phyloP scores from a whole-genome alignment of 108 stramenopile species.

The Seminavis robusta region DNA sequence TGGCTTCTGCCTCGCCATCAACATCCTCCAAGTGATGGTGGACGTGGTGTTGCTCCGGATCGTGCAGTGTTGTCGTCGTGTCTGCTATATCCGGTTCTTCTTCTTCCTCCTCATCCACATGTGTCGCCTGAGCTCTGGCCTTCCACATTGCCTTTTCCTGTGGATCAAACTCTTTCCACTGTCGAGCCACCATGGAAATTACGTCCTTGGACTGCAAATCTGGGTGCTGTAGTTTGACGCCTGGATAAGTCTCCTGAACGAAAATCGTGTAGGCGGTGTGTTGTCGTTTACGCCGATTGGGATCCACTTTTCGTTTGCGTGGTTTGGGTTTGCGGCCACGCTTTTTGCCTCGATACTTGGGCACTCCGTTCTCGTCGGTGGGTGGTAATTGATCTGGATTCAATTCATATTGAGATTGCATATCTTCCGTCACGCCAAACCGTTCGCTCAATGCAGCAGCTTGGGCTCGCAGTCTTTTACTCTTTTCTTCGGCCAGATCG shows the following conservation, averaged over 20 bases:
- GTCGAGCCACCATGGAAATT: constrained; percentile 38
- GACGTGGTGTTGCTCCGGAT: too few relatives aligned
- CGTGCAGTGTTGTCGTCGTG: too few relatives aligned
- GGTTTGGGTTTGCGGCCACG: constrained; percentile 48
- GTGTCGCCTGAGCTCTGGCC: constrained; percentile 12
- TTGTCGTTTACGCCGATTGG: constrained; percentile 37
- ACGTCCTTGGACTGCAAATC: constrained; percentile 29
- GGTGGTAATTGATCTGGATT: constrained; percentile 34
- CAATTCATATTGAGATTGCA: constrained; percentile 11
- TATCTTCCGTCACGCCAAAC: constrained; percentile 25
- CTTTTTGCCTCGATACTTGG: constrained; percentile 56
- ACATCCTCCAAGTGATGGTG: too few relatives aligned
- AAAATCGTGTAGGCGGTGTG: constrained; percentile 52
- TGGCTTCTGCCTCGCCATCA: too few relatives aligned
- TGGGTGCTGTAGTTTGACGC: constrained; percentile 23
- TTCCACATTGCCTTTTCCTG: constrained; percentile 37
- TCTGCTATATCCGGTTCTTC: too few relatives aligned
- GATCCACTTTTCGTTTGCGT: constrained; percentile 36
- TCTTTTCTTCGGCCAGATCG: constrained; percentile 36
- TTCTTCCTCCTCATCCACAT: neutral
- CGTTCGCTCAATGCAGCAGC: constrained; percentile 22
- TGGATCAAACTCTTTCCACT: constrained; percentile 27
- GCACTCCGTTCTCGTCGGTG: constrained; percentile 42
- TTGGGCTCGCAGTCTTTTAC: constrained; percentile 30
- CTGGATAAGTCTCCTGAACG: constrained; percentile 39